Base-by-base conservation (phyloP, 139 green algal species). In the Trebouxia sp. region DNA sequence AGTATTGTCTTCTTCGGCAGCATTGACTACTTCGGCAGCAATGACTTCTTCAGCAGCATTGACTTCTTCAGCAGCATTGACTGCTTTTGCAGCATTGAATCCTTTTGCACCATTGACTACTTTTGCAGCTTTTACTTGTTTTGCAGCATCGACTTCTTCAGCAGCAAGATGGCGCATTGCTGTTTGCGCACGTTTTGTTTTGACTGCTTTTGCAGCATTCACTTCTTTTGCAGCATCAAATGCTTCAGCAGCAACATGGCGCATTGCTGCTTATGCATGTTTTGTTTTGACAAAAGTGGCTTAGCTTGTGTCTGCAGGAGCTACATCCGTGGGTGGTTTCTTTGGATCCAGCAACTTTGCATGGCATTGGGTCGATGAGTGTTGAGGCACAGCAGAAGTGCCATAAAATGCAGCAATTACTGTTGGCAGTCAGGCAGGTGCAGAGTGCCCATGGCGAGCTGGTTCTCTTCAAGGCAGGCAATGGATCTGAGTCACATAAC, bases 331-430 rank as follows among this genome's bases (percentile, higher is more conserved):
- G 62, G 62, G 43, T 35, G 15, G 28, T 32, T 14, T 45, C 62
- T 26, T 30, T 72, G 62, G 20, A 5, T n/a, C 62, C 62, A 72
- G 62, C 62, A 41, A 35, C 14, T 12, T 22, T 72, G 62, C 62
- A 72, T 45, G 62, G 35, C 12, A 72, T 72, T 72, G 62, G 62
- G 35, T 35, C 62, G 10, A 72, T 72, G 62, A 35, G 32, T 72
- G 15, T 72, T 45, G 62, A 72, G 30, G 62, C 24, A 35, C 5
- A 45, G 12, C 15, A 42, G 20, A 72, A 22, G n/a, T 72, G 43
- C 37, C 15, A n/a, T 7, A 32, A 43, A 5, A 32, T 72, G 6
- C 62, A 72, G 30, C 26, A 72, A 30, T 3, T 72, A 37, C 3
- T 72, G 11, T 22, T 35, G 43, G 62, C 62, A 17, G 12, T 72